Base-by-base conservation (phyloP, 345 rosid species). In the Passiflora organensis region DNA sequence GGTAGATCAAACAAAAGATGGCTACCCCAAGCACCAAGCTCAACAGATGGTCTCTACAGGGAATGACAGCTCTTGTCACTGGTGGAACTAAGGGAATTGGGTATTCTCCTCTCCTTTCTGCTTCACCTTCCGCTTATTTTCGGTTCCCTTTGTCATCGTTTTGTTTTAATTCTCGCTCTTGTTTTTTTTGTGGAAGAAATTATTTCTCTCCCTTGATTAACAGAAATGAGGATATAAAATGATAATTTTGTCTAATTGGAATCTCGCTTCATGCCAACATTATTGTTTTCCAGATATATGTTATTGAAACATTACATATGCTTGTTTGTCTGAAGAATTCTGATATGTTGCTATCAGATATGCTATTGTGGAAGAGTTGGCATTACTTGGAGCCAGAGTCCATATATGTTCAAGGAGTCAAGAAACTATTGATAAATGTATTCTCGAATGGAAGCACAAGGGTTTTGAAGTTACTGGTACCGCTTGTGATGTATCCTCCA, bases 31-130 rank as follows among this genome's bases (percentile, higher is more conserved):
- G 23, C 2, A 19, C 0, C 51, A 21, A 28, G 34, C 34, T 0
- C 23, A 13, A 47, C 24, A 47, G 51, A 47, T 47, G 51, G 51
- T 16, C 13, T 18, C 51, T 47, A 8, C 51, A 21, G 23, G 51
- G 51, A 21, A 21, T 21, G 51, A 21, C 51, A 18, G 51, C 51
- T 16, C 51, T 47, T 0, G 51, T 47, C 51, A 47, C 51, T 13
- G 51, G 51, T 13, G 51, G 51, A 47, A 47, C 51, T 25, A 47
- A 47, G 20, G 51, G 51, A 21, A 22, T 47, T 2, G 51, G 51
- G 51, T 47, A 47, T 3, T 18, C 20, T 6, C 25, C 14, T 19
- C n/a, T 13, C 20, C 48, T 13, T 12, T 21, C 13, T 13, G 6
- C 19, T 9, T 23, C 22, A 2, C 0, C 4, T 24, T 0, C 22